Base-by-base conservation (phyloP, 2,329 filamentous ascomycete genomes). In the Aspergillus sp. region DNA sequence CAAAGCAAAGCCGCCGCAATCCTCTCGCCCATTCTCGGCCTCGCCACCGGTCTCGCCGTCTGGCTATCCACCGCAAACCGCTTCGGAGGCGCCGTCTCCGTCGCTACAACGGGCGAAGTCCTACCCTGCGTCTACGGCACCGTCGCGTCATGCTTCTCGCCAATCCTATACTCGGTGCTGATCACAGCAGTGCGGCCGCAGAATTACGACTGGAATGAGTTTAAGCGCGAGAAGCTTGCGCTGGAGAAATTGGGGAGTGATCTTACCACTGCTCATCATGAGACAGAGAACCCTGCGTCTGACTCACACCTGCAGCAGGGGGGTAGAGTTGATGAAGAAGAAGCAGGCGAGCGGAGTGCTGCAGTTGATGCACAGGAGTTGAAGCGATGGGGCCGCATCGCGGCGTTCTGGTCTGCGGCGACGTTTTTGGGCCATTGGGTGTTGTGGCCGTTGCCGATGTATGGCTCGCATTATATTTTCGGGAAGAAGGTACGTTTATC, bases 391-490 rank as follows among this genome's bases (percentile, higher is more conserved):
- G 75, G 75, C 1, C 70, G 70, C 0, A 77, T 80, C 49, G 78
- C 79, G 0, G 73, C 77, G 1, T 68, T 75, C 7, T 82, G 80
- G 81, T 73, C 80, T 0, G 60, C 73, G 0, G 80, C 79, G 0
- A 83, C 81, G 0, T 83, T 83, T 52, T 55, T 83, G 1, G 81
- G 81, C 0, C 80, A 83, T 52, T 82, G 79, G 80, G 79, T 84
- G 1, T 58, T 84, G 2, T 84, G 81, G 80, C 82, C 82, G 0
- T 68, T 84, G 45, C 81, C 81, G 0, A 84, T 84, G 80, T 84
- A 84, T 61, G 82, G 76, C 0, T 75, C 79, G 0, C 74, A 76
- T 8, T 83, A 83, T 55, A 68, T 83, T 0, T 83, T 83, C 60
- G 70, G 71, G 2, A 77, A 79, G 55, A 68, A 67, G 58, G 74